Percentiles rank a stretch among this genome's conserved stretches.
Evolutionary conservation across 345 rosid genomes (phyloP).

Genomic region (Brassica cretica): DNA sequence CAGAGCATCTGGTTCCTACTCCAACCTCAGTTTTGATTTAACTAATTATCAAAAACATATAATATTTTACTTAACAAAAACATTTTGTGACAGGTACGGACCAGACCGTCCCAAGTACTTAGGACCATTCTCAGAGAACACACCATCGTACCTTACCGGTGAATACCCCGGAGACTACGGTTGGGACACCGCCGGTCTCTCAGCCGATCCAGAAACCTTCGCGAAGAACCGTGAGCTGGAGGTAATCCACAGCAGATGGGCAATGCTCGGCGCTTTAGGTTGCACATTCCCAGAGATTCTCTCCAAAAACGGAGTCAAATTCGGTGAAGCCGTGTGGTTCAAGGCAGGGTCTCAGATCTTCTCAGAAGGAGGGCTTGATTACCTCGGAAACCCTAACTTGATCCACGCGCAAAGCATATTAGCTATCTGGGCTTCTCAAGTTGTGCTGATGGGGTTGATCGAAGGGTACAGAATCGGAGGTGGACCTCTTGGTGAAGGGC

Average conservation of each 20-base stretch:
- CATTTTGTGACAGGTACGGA: slow-evolving; percentile 34
- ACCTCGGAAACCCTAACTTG: slow-evolving; percentile 49
- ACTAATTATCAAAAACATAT: neutral
- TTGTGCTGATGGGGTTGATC: slow-evolving; percentile 48
- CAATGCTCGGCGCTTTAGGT: slow-evolving; percentile 51
- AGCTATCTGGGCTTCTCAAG: slow-evolving; percentile 53
- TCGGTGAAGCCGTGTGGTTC: slow-evolving; percentile 58
- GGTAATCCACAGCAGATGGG: slow-evolving; percentile 57
- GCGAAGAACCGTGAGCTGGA: slow-evolving; percentile 51
- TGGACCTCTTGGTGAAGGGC: slow-evolving; percentile 54
- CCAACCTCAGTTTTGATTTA: neutral
- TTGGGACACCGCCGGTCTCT: slow-evolving; percentile 56
- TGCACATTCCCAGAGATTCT: slow-evolving; percentile 57
- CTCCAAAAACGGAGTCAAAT: slow-evolving; percentile 50
- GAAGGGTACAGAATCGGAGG: slow-evolving; percentile 57
- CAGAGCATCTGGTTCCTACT: slow-evolving; percentile 73
- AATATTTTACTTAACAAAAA: neutral
- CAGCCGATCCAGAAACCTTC: slow-evolving; percentile 58
- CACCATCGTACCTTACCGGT: slow-evolving; percentile 52
- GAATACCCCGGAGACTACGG: slow-evolving; percentile 58
- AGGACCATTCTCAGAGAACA: slow-evolving; percentile 50
- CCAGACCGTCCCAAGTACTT: slow-evolving; percentile 50
- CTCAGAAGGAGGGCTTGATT: slow-evolving; percentile 50
- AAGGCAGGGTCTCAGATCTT: slow-evolving; percentile 53
- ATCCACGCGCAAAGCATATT: slow-evolving; percentile 55